phyloP scores from a whole-genome alignment of 305 asterid species.

The Fraxinus platypoda region DNA sequence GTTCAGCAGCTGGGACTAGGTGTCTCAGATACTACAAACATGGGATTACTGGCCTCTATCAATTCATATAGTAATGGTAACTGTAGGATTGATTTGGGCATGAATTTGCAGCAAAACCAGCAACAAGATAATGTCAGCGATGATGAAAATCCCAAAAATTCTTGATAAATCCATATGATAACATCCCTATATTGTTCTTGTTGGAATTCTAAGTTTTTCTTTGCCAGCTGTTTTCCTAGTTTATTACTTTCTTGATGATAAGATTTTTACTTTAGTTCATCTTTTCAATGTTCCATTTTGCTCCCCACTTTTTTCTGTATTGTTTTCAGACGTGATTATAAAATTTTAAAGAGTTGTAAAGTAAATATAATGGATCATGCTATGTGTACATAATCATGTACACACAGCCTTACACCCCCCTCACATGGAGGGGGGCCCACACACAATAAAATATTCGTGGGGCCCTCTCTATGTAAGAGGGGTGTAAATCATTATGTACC shows the following conservation, averaged over 20 bases:
- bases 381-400: too few relatives aligned
- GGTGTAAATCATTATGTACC: too few relatives aligned
- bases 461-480: too few relatives aligned
- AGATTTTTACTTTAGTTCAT: background rate
- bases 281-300: background rate
- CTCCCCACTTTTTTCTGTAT: background rate
- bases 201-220: background rate
- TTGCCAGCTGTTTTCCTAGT: background rate
- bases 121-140: slow-evolving; percentile 63
- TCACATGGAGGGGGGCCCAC: too few relatives aligned
- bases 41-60: slow-evolving; percentile 87
- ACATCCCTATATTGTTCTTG: slow-evolving; percentile 5
- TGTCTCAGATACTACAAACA: slow-evolving; percentile 54
- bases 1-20: slow-evolving; percentile 72
- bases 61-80: slow-evolving; percentile 46
- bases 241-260: background rate
- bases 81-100: slow-evolving; percentile 66
- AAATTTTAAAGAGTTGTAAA: too few relatives aligned
- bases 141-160: slow-evolving; percentile 65
- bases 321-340: background rate
- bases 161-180: slow-evolving; percentile 30
- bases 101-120: slow-evolving; percentile 63
- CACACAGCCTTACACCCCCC: too few relatives aligned
- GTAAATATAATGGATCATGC: too few relatives aligned
- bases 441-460: too few relatives aligned